These are phyloP conservation scores for Candida sithepensis DNA, from an alignment of 805 yeast genomes.

Conservation along the genomic window DNA sequence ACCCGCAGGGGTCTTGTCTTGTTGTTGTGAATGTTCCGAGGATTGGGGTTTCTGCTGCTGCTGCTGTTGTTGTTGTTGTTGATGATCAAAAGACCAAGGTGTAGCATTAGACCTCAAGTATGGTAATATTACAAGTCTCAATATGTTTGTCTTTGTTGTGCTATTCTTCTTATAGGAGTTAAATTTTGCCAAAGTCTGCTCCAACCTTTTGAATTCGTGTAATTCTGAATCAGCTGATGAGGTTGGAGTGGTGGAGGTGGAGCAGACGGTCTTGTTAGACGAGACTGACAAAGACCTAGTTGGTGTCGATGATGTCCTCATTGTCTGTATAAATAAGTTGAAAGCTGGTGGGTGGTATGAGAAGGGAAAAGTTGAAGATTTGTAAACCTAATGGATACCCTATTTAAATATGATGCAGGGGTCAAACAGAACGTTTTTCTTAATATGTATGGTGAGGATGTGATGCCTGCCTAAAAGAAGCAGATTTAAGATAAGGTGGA, in stretches of 20 bases:
- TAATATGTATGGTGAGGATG: no score
- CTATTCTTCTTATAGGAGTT: slow-evolving; percentile 34
- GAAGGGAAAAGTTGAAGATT: background rate
- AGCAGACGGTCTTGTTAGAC: background rate
- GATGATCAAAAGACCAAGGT: slow-evolving; percentile 9
- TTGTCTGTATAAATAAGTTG: background rate
- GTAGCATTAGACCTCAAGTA: slow-evolving; percentile 31
- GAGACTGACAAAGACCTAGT: background rate
- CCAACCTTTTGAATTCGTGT: slow-evolving; percentile 35
- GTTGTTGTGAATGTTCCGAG: background rate
- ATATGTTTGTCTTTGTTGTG: slow-evolving; percentile 41
- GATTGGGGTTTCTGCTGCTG: no score
- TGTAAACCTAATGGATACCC: no score
- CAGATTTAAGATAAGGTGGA: no score
- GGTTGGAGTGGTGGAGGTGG: background rate
- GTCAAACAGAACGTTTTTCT: no score
- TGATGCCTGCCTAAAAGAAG: no score
- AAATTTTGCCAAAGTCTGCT: slow-evolving; percentile 42
- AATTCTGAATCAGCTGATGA: slow-evolving; percentile 1
- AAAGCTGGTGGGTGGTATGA: background rate
- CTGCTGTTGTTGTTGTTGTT: background rate
- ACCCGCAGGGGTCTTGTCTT: background rate
- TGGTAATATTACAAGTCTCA: slow-evolving; percentile 45
- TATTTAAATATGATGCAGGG: no score
- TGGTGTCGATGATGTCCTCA: background rate